Percentiles rank a stretch among this genome's conserved stretches.
phyloP scores from a whole-genome alignment of 768 basidiomycete species.

The Leucocoprinus sp. region DNA sequence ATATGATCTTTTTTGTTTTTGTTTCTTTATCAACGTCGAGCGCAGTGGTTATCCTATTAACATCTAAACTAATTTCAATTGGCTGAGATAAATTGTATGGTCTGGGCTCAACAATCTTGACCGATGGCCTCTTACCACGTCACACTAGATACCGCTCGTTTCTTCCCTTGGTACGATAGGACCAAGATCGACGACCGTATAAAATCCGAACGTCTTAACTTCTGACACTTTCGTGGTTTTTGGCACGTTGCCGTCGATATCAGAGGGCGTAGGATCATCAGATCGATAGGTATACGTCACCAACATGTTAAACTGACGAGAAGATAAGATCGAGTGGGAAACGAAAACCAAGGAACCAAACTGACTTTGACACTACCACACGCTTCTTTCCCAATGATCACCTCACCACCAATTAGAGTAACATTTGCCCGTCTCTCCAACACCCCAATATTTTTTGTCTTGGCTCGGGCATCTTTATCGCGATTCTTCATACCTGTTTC shows the following conservation, averaged over 20 bases:
- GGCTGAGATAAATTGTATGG: too few relatives aligned
- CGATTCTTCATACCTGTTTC: conserved; percentile 42
- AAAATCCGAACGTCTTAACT: conserved; percentile 86
- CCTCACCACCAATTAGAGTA: conserved; percentile 83
- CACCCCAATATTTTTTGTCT: conserved; percentile 61
- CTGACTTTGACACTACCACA: conserved; percentile 72
- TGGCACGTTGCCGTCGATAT: conserved; percentile 36
- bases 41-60: too few relatives aligned
- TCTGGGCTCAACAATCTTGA: background rate
- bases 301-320: conserved; percentile 85
- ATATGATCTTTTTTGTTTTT: too few relatives aligned
- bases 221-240: conserved; percentile 46
- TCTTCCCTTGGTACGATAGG: conserved; percentile 57
- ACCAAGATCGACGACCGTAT: conserved; percentile 76
- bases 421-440: conserved; percentile 87
- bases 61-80: too few relatives aligned
- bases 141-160: conserved; percentile 12
- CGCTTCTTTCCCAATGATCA: conserved; percentile 76
- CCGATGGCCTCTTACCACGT: background rate
- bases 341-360: background rate
- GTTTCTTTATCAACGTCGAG: too few relatives aligned
- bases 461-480: conserved; percentile 40
- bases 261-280: conserved; percentile 70
- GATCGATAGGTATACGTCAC: conserved; percentile 91
- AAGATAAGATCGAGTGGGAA: conserved; percentile 2